Conservation (phyloP, 2,329 filamentous ascomycete genomes). For the Penicillium verrucosum region DNA sequence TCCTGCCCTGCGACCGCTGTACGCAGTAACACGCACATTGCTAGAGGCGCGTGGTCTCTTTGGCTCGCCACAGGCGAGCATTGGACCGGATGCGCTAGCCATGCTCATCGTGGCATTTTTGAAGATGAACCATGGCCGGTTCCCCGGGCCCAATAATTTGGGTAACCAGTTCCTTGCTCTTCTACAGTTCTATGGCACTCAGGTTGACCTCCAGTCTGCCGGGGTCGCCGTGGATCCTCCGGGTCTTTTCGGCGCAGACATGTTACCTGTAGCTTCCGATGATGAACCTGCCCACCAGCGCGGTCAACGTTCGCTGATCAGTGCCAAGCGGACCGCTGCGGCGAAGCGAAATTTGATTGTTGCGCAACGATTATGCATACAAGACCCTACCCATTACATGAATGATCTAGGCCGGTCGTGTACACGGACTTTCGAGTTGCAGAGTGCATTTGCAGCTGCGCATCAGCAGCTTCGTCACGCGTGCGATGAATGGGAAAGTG, state of each 20-base stretch:
- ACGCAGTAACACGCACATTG: slow-evolving; percentile 49
- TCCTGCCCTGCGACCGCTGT: slow-evolving; percentile 50
- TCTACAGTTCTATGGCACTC: slow-evolving; percentile 48
- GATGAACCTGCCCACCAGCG: slow-evolving; percentile 29
- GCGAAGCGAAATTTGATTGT: slow-evolving; percentile 26
- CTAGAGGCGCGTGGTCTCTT: slow-evolving; percentile 51
- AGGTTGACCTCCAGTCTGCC: slow-evolving; percentile 44
- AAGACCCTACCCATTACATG: slow-evolving; percentile 57
- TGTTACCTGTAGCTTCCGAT: slow-evolving; percentile 8
- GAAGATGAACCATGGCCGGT: slow-evolving; percentile 42
- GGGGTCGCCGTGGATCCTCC: slow-evolving; percentile 53
- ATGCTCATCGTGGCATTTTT: slow-evolving; percentile 57
- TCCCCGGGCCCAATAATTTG: slow-evolving; percentile 29
- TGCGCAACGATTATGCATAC: slow-evolving; percentile 50
- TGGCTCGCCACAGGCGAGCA: slow-evolving; percentile 48
- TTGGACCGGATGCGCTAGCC: slow-evolving; percentile 55
- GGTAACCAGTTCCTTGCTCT: slow-evolving; percentile 49
- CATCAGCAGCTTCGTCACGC: slow-evolving; percentile 25
- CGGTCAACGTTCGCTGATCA: slow-evolving; percentile 41
- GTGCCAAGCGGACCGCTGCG: slow-evolving; percentile 33
- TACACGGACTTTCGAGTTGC: slow-evolving; percentile 50
- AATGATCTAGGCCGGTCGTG: slow-evolving; percentile 56
- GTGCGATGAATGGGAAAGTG: slow-evolving; percentile 26
- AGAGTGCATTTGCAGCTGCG: slow-evolving; percentile 40
- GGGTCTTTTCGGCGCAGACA: slow-evolving; percentile 37